Base-by-base conservation (phyloP, 306 rosid genomes). In the Cucumis hystrix region DNA sequence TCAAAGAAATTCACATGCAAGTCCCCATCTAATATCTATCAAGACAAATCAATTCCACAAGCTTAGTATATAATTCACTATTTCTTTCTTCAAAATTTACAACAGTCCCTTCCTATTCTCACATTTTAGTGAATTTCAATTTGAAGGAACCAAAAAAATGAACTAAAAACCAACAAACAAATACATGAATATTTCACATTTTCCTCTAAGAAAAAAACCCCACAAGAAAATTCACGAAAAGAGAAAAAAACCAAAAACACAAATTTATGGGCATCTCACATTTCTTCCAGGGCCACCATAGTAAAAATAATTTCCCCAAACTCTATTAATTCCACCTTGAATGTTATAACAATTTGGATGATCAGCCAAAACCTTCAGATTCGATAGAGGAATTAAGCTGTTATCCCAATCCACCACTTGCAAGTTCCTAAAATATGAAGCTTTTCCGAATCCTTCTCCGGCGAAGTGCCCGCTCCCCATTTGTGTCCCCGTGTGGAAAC, bases 251-350 rank as follows among this genome's bases (percentile, higher is more conserved):
- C 25, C 25, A 20, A n/a, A 20, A 0, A 8, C 23, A 56, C 25
- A 75, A 74, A 12, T 78, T 87, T 80, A 94, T 78, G 98, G 96
- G 82, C 98, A 94, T 69, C 85, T 85, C 23, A 87, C 88, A 86
- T 88, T 94, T 87, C 93, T 94, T 64, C 98, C 98, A 20, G 98
- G 97, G 40, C 98, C 98, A 83, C 98, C 98, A 67, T 92, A 94
- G 82, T 94, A 92, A 85, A 94, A 94, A 71, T 94, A 90, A 81
- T 90, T 91, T 18, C 98, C 98, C 98, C 98, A 94, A 79, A 89
- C 91, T 33, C 83, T 83, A 81, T 94, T 91, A 61, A 90, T 89
- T 66, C 97, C 97, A 45, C 96, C 97, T 87, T 88, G 96, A 33
- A 94, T 94, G 56, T 94, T 92, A 52, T 94, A 94, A 83, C 98